Evolutionary conservation across 352 stramenopile genomes (phyloP).

Genomic region (Pythium oligandrum): DNA sequence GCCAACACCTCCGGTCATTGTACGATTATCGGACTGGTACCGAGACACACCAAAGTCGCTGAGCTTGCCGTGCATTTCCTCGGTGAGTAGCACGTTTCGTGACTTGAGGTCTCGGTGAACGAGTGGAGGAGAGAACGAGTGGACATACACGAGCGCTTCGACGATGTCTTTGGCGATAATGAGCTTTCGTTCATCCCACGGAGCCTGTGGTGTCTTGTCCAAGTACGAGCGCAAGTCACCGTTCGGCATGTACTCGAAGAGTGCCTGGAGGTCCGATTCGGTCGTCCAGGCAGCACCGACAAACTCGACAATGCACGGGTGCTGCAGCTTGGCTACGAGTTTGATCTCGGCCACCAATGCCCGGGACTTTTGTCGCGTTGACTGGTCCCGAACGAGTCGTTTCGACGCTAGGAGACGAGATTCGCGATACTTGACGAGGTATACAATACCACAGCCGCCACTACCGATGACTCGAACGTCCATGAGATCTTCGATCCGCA

Average conservation of each 20-base stretch:
- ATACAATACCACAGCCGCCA: slow-evolving; percentile 6
- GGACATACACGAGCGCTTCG: slow-evolving; percentile 19
- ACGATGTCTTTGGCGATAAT: slow-evolving; percentile 21
- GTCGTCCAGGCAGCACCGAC: slow-evolving; percentile 18
- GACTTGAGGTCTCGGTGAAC: slow-evolving; percentile 24
- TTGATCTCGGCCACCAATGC: slow-evolving; percentile 14
- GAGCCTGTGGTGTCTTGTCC: not conserved
- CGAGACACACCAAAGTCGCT: slow-evolving; percentile 14
- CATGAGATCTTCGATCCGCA: slow-evolving; percentile 5
- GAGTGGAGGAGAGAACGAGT: slow-evolving; percentile 11
- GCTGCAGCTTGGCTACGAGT: slow-evolving; percentile 9
- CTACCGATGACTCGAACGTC: slow-evolving; percentile 8
- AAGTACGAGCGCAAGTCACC: slow-evolving; percentile 18
- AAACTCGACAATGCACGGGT: slow-evolving; percentile 20
- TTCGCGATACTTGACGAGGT: slow-evolving; percentile 7
- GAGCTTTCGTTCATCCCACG: slow-evolving; percentile 16
- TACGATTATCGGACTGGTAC: not conserved
- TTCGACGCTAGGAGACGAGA: slow-evolving; percentile 8
- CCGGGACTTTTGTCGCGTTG: slow-evolving; percentile 10
- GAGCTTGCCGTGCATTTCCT: slow-evolving; percentile 6
- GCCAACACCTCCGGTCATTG: slow-evolving; percentile 9
- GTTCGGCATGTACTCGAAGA: slow-evolving; percentile 13
- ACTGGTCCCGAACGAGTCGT: slow-evolving; percentile 4
- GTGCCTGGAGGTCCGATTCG: slow-evolving; percentile 4
- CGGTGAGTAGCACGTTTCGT: slow-evolving; percentile 15